Evolutionary conservation across 805 yeast genomes (phyloP).

Genomic region (Barnettozyma populi): DNA sequence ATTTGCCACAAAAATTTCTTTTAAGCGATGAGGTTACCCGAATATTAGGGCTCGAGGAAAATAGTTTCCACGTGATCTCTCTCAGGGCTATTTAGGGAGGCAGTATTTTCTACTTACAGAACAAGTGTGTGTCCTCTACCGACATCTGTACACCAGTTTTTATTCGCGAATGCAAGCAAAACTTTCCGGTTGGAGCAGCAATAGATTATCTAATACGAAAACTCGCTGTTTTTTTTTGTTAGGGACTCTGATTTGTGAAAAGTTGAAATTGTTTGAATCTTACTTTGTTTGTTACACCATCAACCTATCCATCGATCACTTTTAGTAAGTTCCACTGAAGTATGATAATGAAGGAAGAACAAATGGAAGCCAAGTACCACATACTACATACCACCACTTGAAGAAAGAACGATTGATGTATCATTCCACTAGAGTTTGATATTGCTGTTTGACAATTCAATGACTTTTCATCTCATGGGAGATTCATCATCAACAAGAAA

Average conservation of each 20-base stretch:
- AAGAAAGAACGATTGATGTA: neutral
- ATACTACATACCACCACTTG: neutral
- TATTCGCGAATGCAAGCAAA: neutral
- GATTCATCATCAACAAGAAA: neutral
- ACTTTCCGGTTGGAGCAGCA: neutral
- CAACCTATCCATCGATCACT: conserved; percentile 9
- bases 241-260: conserved; percentile 1
- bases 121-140: neutral
- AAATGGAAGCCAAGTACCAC: neutral
- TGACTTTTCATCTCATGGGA: neutral
- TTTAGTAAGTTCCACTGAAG: conserved; percentile 8
- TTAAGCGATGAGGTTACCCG: neutral
- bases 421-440: neutral
- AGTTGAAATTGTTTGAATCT: conserved; percentile 8
- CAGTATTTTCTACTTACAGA: neutral
- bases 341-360: neutral
- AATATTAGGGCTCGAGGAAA: neutral
- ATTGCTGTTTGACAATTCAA: neutral
- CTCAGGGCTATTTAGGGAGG: neutral
- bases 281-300: conserved; percentile 4
- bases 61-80: neutral
- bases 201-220: neutral
- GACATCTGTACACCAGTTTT: neutral
- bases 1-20: neutral
- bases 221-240: neutral